These are phyloP conservation scores for Carallia brachiata DNA, from an alignment of 345 rosid species.

Conservation along the genomic window DNA sequence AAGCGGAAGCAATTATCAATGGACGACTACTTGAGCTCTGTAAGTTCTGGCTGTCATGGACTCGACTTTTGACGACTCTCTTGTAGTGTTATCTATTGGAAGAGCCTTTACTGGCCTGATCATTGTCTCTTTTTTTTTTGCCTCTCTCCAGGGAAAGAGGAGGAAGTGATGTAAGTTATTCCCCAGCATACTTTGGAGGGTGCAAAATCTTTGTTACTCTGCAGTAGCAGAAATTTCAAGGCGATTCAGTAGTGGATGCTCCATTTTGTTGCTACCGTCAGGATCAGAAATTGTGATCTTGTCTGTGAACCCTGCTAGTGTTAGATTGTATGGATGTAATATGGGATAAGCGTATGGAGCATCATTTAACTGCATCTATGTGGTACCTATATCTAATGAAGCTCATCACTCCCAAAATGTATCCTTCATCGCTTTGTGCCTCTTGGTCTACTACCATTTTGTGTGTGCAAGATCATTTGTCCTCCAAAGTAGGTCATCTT, in stretches of 20 bases:
- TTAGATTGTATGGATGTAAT: neutral
- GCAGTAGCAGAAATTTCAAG: neutral
- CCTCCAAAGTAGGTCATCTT: too few relatives aligned
- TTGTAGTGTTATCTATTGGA: neutral
- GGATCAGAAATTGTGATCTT: neutral
- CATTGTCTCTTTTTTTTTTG: neutral
- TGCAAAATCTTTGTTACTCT: neutral
- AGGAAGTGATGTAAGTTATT: constrained; percentile 38
- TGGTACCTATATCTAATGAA: too few relatives aligned
- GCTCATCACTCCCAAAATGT: too few relatives aligned
- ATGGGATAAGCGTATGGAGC: too few relatives aligned
- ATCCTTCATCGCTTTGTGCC: too few relatives aligned
- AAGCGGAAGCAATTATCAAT: constrained; percentile 80
- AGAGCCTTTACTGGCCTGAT: neutral
- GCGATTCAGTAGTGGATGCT: neutral
- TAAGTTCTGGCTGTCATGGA: constrained; percentile 21
- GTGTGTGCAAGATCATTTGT: too few relatives aligned
- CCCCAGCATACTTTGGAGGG: neutral
- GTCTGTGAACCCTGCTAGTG: neutral
- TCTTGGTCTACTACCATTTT: too few relatives aligned
- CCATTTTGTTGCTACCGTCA: too few relatives aligned
- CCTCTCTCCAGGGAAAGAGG: constrained; percentile 56
- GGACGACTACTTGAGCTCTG: constrained; percentile 71
- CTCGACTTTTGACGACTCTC: neutral
- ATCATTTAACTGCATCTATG: too few relatives aligned